Evolutionary conservation across 2,329 filamentous ascomycete species (phyloP), one percentile per base, ranked within the genome.

Genomic region (Westerdykella aurantiaca): DNA sequence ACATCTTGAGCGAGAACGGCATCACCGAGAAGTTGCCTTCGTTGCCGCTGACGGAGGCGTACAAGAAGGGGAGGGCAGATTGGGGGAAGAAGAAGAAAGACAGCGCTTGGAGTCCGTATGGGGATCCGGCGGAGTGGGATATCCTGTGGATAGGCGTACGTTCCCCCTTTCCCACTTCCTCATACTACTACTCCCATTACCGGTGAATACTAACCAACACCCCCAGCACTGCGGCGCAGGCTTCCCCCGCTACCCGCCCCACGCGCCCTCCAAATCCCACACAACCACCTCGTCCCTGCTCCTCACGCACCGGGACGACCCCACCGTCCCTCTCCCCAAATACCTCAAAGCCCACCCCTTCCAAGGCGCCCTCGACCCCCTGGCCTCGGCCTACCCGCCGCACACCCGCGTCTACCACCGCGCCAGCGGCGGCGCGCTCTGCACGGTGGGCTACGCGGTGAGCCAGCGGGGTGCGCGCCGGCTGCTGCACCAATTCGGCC

Each of bases 81-180:
- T 9, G 11, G 7, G 25, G 25, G 25, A 9, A 12, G 25, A 29
- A 29, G 25, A 29, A 29, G 25, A 29, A 9, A 7, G 25, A 12
- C 10, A 7, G 25, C 10, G 25, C 25, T 4, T 29, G 9, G 18
- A 66, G 57, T n/a, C 64, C 65, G 13, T 63, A 63, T 37, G 59
- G 57, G 1, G 64, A 68, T 43, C 56, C 59, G 14, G 25, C 49
- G 17, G 44, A 64, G 35, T 71, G 69, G 68, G 68, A 71, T 43
- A 51, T 71, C 31, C 57, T 71, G 22, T 69, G 66, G 66, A 58
- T 68, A 7, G 69, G 69, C 13, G 33, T 35, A 35, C 10, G 33
- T 16, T 35, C 33, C n/a, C n/a, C 33, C 16, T 18, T 9, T 12
- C 11, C 11, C 11, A 9, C 25, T 9, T 7, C 11, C 7, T 9